phyloP scores from a whole-genome alignment of 177 flowering plant species.

The Vitis hybrid region DNA sequence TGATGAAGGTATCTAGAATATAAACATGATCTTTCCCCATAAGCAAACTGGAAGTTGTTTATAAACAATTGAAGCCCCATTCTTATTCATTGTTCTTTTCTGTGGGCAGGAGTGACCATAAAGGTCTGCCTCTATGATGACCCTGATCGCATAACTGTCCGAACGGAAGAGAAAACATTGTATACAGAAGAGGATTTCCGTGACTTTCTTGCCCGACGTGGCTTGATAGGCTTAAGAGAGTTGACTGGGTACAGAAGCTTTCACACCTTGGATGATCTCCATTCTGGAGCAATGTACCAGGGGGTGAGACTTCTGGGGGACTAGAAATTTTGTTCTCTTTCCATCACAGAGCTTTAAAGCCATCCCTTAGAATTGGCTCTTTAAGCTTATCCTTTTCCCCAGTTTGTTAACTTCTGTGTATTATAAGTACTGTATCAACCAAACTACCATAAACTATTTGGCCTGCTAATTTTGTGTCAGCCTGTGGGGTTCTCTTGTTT shows the following conservation, averaged over 20 bases:
- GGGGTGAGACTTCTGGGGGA: constrained; percentile 17
- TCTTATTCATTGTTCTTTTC: neutral
- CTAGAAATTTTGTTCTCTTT: too few species aligned
- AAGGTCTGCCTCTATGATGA: constrained; percentile 79
- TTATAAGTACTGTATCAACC: too few species aligned
- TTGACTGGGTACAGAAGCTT: constrained; percentile 55
- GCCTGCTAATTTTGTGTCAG: too few species aligned
- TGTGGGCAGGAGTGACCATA: constrained; percentile 52
- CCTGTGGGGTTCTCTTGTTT: too few species aligned
- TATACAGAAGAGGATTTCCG: constrained; percentile 89
- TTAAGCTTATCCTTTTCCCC: too few species aligned
- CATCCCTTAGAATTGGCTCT: too few species aligned
- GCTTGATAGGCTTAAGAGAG: constrained; percentile 64
- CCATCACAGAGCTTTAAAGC: too few species aligned
- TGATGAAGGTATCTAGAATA: constrained; percentile 34
- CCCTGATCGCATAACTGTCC: constrained; percentile 62
- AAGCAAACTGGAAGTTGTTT: too few species aligned
- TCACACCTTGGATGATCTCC: constrained; percentile 73
- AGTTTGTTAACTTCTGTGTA: too few species aligned
- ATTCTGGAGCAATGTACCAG: constrained; percentile 36
- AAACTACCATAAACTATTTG: too few species aligned
- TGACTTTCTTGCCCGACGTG: constrained; percentile 59
- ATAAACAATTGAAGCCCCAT: too few species aligned
- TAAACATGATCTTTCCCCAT: too few species aligned
- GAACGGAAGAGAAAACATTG: constrained; percentile 74